Evolutionary conservation across 2,329 filamentous ascomycete genomes (phyloP).

Genomic region (Fusarium sulawesiense): DNA sequence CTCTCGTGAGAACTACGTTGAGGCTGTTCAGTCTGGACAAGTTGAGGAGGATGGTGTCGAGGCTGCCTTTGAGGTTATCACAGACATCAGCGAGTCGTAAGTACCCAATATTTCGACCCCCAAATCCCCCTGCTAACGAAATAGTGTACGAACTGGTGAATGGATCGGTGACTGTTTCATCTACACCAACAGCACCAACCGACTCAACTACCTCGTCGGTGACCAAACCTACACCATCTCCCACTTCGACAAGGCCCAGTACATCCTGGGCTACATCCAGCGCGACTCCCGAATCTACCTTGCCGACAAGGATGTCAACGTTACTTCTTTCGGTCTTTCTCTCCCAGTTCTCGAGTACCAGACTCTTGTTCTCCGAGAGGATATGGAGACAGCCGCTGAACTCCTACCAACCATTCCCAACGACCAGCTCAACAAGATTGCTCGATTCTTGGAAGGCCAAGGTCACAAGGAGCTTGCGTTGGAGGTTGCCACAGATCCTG

Average conservation of each 20-base stretch:
- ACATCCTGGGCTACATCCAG: constrained; percentile 93
- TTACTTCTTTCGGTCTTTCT: constrained; percentile 90
- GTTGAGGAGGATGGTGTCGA: constrained; percentile 94
- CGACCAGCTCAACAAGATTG: constrained; percentile 98
- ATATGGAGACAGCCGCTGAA: constrained; percentile 91
- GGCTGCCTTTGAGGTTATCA: constrained; percentile 94
- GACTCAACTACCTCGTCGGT: constrained; percentile 96
- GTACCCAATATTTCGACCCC: constrained; percentile 42
- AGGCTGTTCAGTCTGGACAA: constrained; percentile 83
- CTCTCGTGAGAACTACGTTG: constrained; percentile 87
- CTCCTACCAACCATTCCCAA: constrained; percentile 84
- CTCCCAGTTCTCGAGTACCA: constrained; percentile 96
- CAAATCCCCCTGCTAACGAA: constrained; percentile 11
- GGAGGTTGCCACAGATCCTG: constrained; percentile 91
- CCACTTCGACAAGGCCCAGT: constrained; percentile 96
- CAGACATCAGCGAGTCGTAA: constrained; percentile 89
- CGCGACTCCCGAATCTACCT: constrained; percentile 96
- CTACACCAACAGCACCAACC: constrained; percentile 97
- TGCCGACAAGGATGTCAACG: constrained; percentile 92
- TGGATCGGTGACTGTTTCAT: constrained; percentile 99
- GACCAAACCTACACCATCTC: constrained; percentile 98
- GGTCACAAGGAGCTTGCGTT: constrained; percentile 96
- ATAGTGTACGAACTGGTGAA: constrained; percentile 88
- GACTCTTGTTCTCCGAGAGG: constrained; percentile 91
- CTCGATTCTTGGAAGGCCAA: constrained; percentile 95